phyloP scores from a whole-genome alignment of 768 basidiomycete genomes.

The Phanerodontia chrysosporium region DNA sequence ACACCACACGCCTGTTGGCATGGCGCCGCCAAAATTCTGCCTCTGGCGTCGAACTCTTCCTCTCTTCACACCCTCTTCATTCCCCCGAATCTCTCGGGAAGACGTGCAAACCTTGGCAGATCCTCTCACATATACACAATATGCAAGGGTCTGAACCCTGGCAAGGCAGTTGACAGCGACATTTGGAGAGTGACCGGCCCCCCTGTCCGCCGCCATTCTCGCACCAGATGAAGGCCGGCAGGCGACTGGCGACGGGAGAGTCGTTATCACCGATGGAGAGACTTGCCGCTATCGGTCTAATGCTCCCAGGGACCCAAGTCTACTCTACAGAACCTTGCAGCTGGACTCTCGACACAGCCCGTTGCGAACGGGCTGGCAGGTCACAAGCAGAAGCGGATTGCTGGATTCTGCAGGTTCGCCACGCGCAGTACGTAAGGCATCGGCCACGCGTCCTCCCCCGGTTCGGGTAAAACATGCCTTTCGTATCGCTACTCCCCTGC shows the following conservation, averaged over 20 bases:
- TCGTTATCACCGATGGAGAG: not conserved
- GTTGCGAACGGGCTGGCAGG: not conserved
- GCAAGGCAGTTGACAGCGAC: no score
- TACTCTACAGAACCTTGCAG: not conserved
- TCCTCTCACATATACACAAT: no score
- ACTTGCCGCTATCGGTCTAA: not conserved
- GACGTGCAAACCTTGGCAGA: no score
- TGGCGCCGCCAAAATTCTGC: no score
- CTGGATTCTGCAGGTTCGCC: no score
- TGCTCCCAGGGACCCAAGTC: not conserved
- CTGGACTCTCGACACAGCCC: not conserved
- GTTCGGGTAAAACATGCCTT: not conserved
- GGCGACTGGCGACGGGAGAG: not conserved
- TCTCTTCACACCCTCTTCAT: no score
- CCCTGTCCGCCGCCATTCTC: no score
- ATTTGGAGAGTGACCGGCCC: no score
- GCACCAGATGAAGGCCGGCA: no score
- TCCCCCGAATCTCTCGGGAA: no score
- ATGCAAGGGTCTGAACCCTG: not conserved
- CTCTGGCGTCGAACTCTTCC: no score
- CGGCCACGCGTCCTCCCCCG: not conserved
- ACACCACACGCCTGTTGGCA: no score
- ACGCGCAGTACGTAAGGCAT: not conserved
- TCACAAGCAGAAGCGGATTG: not conserved
- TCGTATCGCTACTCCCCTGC: not conserved